Evolutionary conservation across 78 protist species (phyloP), one percentile per base, ranked within the genome.

Genomic region (Planoprotostelium fungivorum): DNA sequence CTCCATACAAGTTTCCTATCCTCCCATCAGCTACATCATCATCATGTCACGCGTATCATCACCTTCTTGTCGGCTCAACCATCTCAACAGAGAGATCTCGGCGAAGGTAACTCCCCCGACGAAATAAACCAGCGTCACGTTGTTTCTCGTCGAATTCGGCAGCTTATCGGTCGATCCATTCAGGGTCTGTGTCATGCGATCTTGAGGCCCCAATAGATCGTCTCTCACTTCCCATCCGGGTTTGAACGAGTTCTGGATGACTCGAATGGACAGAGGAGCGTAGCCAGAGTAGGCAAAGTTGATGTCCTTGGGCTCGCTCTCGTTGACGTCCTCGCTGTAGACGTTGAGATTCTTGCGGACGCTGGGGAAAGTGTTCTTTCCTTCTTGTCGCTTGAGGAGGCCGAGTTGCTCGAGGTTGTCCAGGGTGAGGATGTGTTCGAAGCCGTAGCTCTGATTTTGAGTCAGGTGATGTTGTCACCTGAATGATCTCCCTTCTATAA

Each of bases 51-150:
- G 16, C 5, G 73, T 51, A 16, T 16, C 5, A 5, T 63, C 86
- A n/a, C 88, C 88, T 0, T 90, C 73, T 25, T 85, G 51, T 63
- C 86, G 5, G 34, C 92, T 90, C 37, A 97, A 89, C 90, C 89
- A 96, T n/a, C 98, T 96, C 35, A 97, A 89, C 29, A 95, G 96
- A 10, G 97, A 89, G 0, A 97, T 87, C 85, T 97, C 98, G 0
- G 98, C 87, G 85, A 83, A 94, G 25, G 98, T 94, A 35, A 94
- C 91, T 29, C 98, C 98, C 51, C 98, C 98, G n/a, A 97, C 29
- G 86, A 91, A 97, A 87, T 38, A 94, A 35, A 97, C 97, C 28
- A 97, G 34, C 83, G 93, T 87, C 28, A 95, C 89, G 0, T 51
- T 51, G 73, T 51, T 51, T 51, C 73, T 51, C 31, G 5, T 51